Evolutionary conservation across 2,329 filamentous ascomycete genomes (phyloP).

Genomic region (Fusarium globosum): DNA sequence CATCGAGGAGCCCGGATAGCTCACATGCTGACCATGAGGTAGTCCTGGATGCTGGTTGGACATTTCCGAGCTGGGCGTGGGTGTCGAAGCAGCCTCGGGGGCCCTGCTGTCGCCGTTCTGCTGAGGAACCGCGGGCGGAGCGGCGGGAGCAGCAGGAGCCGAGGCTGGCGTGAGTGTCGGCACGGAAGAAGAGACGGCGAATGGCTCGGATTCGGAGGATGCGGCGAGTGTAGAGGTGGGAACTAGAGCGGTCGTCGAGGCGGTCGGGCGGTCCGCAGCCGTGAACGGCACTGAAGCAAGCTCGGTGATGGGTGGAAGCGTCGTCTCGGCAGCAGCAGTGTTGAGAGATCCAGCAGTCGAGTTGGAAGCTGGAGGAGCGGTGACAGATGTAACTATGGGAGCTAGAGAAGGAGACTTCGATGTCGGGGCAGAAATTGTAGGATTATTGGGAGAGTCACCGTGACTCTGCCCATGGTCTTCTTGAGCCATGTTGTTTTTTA

Average conservation of each 20-base stretch:
- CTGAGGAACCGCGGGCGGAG: slow-evolving; percentile 37
- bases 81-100: slow-evolving; percentile 41
- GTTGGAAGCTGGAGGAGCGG: slow-evolving; percentile 34
- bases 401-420: slow-evolving; percentile 43
- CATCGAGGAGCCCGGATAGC: slow-evolving; percentile 44
- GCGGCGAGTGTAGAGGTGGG: slow-evolving; percentile 26
- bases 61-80: slow-evolving; percentile 46
- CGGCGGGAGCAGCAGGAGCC: slow-evolving; percentile 33
- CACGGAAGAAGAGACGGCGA: slow-evolving; percentile 25
- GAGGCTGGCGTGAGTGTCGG: slow-evolving; percentile 30
- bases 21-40: slow-evolving; percentile 46
- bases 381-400: slow-evolving; percentile 37
- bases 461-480: slow-evolving; percentile 48
- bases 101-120: slow-evolving; percentile 50
- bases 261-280: slow-evolving; percentile 27
- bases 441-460: slow-evolving; percentile 45
- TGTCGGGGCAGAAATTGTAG: slow-evolving; percentile 39
- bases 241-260: slow-evolving; percentile 33
- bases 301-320: slow-evolving; percentile 26
- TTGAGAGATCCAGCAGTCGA: slow-evolving; percentile 19
- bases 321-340: slow-evolving; percentile 33
- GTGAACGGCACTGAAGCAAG: slow-evolving; percentile 35
- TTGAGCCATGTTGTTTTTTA: slow-evolving; percentile 50
- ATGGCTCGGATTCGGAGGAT: slow-evolving; percentile 28
- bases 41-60: slow-evolving; percentile 48